Evolutionary conservation across 352 stramenopile species (phyloP).

Genomic region (Thalassiosira hispida): DNA sequence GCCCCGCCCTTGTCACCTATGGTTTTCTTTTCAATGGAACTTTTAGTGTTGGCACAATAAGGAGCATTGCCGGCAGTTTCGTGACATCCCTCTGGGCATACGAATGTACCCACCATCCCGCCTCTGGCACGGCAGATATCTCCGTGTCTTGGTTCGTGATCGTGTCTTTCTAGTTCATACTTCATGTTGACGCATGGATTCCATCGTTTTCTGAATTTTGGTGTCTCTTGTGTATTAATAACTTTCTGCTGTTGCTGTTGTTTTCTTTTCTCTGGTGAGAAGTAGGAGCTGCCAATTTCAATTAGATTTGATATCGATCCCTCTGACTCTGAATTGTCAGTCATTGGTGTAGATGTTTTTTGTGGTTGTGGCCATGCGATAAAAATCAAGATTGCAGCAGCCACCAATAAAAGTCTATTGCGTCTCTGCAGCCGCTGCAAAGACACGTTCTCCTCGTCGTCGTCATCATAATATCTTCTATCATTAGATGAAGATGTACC

Average conservation of each 20-base stretch:
- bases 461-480: background rate
- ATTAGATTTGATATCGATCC: background rate
- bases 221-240: background rate
- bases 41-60: slow-evolving; percentile 36
- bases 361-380: background rate
- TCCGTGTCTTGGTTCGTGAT: slow-evolving; percentile 39
- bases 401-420: background rate
- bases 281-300: background rate
- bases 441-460: background rate
- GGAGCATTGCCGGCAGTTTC: slow-evolving; percentile 33
- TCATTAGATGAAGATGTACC: background rate
- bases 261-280: background rate
- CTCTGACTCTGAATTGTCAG: background rate
- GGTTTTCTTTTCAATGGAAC: slow-evolving; percentile 7
- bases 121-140: slow-evolving; percentile 42
- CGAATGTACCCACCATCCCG: slow-evolving; percentile 29
- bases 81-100: slow-evolving; percentile 37
- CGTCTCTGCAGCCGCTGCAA: slow-evolving; percentile 1
- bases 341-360: background rate
- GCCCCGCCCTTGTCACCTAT: background rate
- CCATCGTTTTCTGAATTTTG: slow-evolving; percentile 5
- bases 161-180: slow-evolving; percentile 52
- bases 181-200: slow-evolving; percentile 37
- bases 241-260: background rate
- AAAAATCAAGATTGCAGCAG: background rate